phyloP scores from a whole-genome alignment of 331 rosid species.

The Quercus tomentella region DNA sequence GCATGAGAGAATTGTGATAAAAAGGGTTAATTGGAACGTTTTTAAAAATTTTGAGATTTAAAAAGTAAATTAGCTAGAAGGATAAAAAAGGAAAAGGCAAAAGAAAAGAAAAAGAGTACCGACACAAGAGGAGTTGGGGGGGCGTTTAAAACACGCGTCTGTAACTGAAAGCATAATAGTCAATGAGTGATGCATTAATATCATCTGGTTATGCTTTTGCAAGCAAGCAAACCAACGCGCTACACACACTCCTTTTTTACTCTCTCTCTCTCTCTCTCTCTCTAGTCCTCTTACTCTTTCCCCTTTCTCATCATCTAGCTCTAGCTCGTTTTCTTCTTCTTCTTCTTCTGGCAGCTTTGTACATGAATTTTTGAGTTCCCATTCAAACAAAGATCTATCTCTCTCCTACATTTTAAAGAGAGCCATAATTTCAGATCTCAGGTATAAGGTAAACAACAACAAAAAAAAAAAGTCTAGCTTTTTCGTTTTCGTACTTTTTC shows the following conservation, averaged over 20 bases:
- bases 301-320: background rate
- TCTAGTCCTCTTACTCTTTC: background rate
- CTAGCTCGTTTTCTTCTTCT: slow-evolving; percentile 3
- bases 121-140: background rate
- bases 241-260: background rate
- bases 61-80: too few species aligned
- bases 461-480: background rate
- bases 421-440: slow-evolving; percentile 36
- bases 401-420: background rate
- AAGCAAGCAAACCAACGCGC: background rate
- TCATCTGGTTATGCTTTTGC: background rate
- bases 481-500: background rate
- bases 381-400: slow-evolving; percentile 10
- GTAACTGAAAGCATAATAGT: background rate
- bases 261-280: background rate
- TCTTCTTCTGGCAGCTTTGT: slow-evolving; percentile 13
- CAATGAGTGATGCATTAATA: background rate
- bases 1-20: too few species aligned
- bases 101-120: too few species aligned
- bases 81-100: too few species aligned
- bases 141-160: slow-evolving; percentile 38
- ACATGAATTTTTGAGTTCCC: slow-evolving; percentile 22
- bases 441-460: slow-evolving; percentile 5
- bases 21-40: too few species aligned
- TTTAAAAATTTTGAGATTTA: too few species aligned